These are phyloP conservation scores for Litsea cubeba DNA, from an alignment of 164 flowering plant genomes.

Conservation along the genomic window DNA sequence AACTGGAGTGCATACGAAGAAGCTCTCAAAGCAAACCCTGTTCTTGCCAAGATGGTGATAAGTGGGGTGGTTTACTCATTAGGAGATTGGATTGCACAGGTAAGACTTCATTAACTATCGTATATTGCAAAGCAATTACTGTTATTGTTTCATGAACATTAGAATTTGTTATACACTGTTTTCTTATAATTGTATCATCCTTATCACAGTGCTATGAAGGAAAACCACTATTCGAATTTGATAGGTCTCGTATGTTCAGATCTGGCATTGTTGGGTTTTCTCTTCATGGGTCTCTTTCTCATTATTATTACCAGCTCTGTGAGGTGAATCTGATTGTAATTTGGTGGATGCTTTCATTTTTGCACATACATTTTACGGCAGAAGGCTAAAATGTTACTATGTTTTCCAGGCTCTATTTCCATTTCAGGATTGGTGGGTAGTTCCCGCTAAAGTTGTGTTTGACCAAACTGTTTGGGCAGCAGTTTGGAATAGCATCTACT, in stretches of 20 bases:
- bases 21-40: constrained; percentile 77
- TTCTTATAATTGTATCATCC: background rate
- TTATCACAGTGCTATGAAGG: constrained; percentile 69
- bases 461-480: constrained; percentile 94
- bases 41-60: constrained; percentile 77
- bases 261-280: constrained; percentile 84
- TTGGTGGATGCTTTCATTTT: background rate
- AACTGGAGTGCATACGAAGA: constrained; percentile 82
- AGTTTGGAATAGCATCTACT: constrained; percentile 91
- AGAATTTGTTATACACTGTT: background rate
- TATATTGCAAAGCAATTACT: background rate
- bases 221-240: constrained; percentile 74
- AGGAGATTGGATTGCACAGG: constrained; percentile 95
- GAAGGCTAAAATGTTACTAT: constrained; percentile 13
- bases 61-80: constrained; percentile 78
- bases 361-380: background rate
- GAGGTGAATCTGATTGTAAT: constrained; percentile 39
- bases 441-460: constrained; percentile 82
- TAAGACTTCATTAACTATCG: constrained; percentile 7
- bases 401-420: constrained; percentile 72
- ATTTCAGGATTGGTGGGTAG: constrained; percentile 92
- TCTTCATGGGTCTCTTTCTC: constrained; percentile 84
- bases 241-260: constrained; percentile 63
- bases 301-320: constrained; percentile 73
- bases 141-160: background rate